Evolutionary conservation across 2,329 filamentous ascomycete genomes (phyloP).

Genomic region (Apiospora arundinis): DNA sequence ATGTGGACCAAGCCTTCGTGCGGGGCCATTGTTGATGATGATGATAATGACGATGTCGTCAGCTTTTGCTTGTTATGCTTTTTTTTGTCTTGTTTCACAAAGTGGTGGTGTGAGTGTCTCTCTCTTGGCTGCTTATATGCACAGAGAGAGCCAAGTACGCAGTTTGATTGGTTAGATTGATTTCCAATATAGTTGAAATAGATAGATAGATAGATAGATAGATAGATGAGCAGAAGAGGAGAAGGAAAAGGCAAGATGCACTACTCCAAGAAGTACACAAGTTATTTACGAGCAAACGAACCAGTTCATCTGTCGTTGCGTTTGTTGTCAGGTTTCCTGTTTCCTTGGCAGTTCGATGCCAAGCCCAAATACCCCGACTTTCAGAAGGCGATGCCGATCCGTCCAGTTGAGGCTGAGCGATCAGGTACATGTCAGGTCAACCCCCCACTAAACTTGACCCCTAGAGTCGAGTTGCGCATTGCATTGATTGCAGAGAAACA

Average conservation of each 20-base stretch:
- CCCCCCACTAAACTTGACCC: background rate
- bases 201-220: no score
- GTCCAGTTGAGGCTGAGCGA: conserved; percentile 1
- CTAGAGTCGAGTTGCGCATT: background rate
- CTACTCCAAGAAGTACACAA: no score
- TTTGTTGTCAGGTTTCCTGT: conserved; percentile 1
- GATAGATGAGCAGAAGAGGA: no score
- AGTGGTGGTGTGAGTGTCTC: background rate
- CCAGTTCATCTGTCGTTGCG: background rate
- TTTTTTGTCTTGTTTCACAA: background rate
- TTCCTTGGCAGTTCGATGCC: background rate
- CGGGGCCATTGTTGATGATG: conserved; percentile 59
- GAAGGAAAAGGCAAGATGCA: no score
- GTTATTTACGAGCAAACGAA: no score
- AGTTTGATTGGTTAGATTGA: no score
- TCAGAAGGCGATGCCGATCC: background rate
- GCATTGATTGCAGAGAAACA: background rate
- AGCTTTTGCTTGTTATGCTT: background rate
- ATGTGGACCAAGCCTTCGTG: conserved; percentile 66
- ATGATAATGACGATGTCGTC: background rate
- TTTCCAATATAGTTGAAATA: no score
- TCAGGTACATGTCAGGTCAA: background rate
- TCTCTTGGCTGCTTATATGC: no score
- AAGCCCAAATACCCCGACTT: conserved; percentile 9
- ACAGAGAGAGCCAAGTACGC: no score